Conservation (phyloP, 1,284 basidiomycete species). For the Pterulicium gracile region DNA sequence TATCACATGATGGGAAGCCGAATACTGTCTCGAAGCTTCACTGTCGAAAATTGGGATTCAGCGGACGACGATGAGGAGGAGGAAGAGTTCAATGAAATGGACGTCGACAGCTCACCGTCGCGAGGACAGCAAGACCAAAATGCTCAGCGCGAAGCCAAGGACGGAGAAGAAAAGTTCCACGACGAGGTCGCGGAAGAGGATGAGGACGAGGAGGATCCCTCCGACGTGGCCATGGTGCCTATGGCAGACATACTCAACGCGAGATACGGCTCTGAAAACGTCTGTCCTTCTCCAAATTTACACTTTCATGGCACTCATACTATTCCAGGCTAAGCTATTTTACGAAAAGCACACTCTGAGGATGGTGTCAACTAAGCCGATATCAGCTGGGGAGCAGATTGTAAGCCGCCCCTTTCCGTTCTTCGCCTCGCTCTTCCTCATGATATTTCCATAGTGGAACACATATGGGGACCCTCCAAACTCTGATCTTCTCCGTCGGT, state of each 20-base stretch:
- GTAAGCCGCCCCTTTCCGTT: slow-evolving; percentile 32
- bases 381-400: slow-evolving; percentile 81
- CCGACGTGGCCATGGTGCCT: slow-evolving; percentile 88
- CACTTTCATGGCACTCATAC: slow-evolving; percentile 5
- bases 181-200: slow-evolving; percentile 35
- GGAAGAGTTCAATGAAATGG: slow-evolving; percentile 17
- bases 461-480: slow-evolving; percentile 95
- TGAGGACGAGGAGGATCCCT: slow-evolving; percentile 51
- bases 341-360: slow-evolving; percentile 64
- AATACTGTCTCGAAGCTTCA: slow-evolving; percentile 89
- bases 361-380: slow-evolving; percentile 75
- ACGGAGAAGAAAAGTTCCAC: slow-evolving; percentile 18
- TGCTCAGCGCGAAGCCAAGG: slow-evolving; percentile 14
- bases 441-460: slow-evolving; percentile 57
- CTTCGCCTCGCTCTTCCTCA: slow-evolving; percentile 3
- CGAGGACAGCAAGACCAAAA: slow-evolving; percentile 14
- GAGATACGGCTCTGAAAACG: slow-evolving; percentile 79
- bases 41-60: slow-evolving; percentile 50
- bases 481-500: slow-evolving; percentile 86
- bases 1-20: slow-evolving; percentile 91
- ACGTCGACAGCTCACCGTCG: slow-evolving; percentile 19
- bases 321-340: slow-evolving; percentile 69
- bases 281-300: slow-evolving; percentile 23
- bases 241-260: slow-evolving; percentile 96
- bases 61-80: slow-evolving; percentile 21